A percentile compares a stretch with the other conserved stretches of the same genome.
Conservation (phyloP, 169 alveolate genomes). For the Cryptosporidium parvum region DNA sequence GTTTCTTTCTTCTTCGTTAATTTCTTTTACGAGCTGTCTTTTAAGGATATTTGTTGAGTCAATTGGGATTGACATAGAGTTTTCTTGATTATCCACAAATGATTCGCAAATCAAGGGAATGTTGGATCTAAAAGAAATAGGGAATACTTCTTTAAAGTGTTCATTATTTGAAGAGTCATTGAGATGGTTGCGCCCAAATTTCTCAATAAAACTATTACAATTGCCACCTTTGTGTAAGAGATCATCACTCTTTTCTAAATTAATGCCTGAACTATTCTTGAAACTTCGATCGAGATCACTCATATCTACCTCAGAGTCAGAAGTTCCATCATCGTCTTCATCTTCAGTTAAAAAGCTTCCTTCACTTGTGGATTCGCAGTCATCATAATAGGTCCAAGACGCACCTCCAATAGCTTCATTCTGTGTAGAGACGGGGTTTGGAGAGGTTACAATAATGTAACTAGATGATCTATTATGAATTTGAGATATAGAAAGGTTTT, state of each 20-base stretch:
- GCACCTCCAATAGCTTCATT: constrained; percentile 6
- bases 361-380: constrained; percentile 73
- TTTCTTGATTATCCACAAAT: neutral
- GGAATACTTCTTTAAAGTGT: neutral
- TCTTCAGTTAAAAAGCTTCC: constrained; percentile 49
- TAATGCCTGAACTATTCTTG: neutral
- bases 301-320: constrained; percentile 13
- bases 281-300: constrained; percentile 8
- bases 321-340: constrained; percentile 27
- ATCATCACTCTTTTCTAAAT: neutral
- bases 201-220: neutral
- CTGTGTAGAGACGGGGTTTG: constrained; percentile 7
- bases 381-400: constrained; percentile 29
- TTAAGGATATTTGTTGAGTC: constrained; percentile 6
- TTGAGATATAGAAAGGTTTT: neutral
- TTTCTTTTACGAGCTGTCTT: constrained; percentile 36
- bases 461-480: constrained; percentile 9
- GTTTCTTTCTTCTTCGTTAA: constrained; percentile 31
- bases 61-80: constrained; percentile 6
- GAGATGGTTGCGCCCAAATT: constrained; percentile 9
- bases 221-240: neutral
- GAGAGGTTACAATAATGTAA: constrained; percentile 35
- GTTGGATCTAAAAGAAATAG: neutral
- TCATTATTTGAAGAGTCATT: neutral
- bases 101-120: constrained; percentile 1